phyloP scores from a whole-genome alignment of 805 yeast species.

The Saccharomyces eubayanus region DNA sequence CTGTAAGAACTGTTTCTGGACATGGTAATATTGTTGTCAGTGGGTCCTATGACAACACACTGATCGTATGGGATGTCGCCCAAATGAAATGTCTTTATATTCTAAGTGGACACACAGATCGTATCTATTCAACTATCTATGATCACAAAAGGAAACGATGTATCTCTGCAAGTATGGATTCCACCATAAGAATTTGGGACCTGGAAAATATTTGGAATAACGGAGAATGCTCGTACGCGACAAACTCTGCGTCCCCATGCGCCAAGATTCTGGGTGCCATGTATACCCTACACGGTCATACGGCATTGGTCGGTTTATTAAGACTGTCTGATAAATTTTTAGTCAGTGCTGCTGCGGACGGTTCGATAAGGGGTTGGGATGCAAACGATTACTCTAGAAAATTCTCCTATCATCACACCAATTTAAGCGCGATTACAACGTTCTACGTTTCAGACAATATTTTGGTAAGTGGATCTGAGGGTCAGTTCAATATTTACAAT shows the following conservation, averaged over 20 bases:
- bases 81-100: conserved; percentile 66
- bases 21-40: conserved; percentile 75
- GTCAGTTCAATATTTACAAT: conserved; percentile 83
- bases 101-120: conserved; percentile 75
- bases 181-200: conserved; percentile 86
- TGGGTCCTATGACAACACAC: conserved; percentile 85
- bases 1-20: conserved; percentile 84
- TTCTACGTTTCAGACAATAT: conserved; percentile 81
- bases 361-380: conserved; percentile 88
- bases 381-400: conserved; percentile 63
- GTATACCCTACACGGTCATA: conserved; percentile 74
- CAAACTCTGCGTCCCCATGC: conserved; percentile 19
- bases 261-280: conserved; percentile 31
- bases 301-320: conserved; percentile 79
- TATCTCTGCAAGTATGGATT: conserved; percentile 86
- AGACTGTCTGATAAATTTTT: conserved; percentile 67
- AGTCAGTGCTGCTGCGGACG: conserved; percentile 94
- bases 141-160: conserved; percentile 72
- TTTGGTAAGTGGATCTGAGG: conserved; percentile 82
- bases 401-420: conserved; percentile 59
- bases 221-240: conserved; percentile 21
- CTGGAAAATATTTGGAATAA: conserved; percentile 60
- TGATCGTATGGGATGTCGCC: conserved; percentile 85
- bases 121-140: conserved; percentile 81
- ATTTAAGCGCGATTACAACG: conserved; percentile 88